A percentile compares a stretch with the other conserved stretches of the same genome.
phyloP scores from a whole-genome alignment of 495 filamentous ascomycete species.

The Talaromyces adpressus region DNA sequence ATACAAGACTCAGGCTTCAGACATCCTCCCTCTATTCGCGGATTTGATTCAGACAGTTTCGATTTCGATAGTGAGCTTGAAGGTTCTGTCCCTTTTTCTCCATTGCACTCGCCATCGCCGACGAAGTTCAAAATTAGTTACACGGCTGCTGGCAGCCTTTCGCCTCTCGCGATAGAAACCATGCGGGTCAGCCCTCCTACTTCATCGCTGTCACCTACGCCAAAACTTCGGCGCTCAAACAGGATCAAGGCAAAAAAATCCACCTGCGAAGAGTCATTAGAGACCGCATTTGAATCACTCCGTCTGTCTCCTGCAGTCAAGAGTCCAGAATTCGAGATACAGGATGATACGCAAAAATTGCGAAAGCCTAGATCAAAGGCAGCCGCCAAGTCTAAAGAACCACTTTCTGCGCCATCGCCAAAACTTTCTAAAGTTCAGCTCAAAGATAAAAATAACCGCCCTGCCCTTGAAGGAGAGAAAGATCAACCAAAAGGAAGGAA shows the following conservation, averaged over 20 bases:
- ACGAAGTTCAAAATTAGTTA: slow-evolving; percentile 4
- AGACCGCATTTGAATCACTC: not conserved
- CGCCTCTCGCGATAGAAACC: not conserved
- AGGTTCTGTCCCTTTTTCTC: not conserved
- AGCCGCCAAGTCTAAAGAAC: not conserved
- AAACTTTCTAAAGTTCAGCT: not conserved
- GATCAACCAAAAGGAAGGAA: not conserved
- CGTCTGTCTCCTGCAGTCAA: not conserved
- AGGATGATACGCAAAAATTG: not conserved
- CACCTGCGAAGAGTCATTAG: not conserved
- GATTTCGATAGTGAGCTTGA: not conserved
- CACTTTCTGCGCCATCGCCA: not conserved
- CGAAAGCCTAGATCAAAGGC: not conserved
- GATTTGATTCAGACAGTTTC: not conserved
- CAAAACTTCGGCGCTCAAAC: slow-evolving; percentile 1
- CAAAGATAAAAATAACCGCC: not conserved
- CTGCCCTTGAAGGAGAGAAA: not conserved
- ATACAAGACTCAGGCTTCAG: slow-evolving; percentile 13
- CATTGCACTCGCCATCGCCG: not conserved
- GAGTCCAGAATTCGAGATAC: not conserved
- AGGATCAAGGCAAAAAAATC: not conserved
- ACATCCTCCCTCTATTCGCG: not conserved
- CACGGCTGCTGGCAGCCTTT: slow-evolving; percentile 3
- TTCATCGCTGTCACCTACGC: not conserved
- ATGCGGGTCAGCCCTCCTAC: not conserved